A percentile compares a stretch with the other conserved stretches of the same genome.
These are phyloP conservation scores for Chamaenerion angustifolium DNA, from an alignment of 345 rosid species.

Conservation along the genomic window DNA sequence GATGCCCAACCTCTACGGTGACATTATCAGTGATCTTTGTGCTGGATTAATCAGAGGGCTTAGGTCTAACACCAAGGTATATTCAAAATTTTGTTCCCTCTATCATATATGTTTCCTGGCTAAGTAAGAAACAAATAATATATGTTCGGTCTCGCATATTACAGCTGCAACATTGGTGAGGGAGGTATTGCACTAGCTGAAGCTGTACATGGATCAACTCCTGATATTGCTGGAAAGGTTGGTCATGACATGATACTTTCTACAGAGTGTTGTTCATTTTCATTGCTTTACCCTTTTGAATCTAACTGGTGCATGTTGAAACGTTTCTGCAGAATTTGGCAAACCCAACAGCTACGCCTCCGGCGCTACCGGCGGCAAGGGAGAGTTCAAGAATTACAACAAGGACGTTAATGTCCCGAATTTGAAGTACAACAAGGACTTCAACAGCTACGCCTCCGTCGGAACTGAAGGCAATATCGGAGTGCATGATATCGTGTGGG, in stretches of 20 bases:
- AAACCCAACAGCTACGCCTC: slow-evolving; percentile 98
- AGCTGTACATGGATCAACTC: slow-evolving; percentile 99
- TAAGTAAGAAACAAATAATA: no score
- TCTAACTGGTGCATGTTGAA: no score
- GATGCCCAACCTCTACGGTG: slow-evolving; percentile 99
- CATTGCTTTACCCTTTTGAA: background rate
- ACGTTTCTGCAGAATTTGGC: slow-evolving; percentile 51
- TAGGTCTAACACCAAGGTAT: slow-evolving; percentile 98
- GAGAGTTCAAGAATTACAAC: no score
- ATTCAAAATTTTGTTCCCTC: background rate
- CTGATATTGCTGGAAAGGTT: slow-evolving; percentile 99
- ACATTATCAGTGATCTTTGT: slow-evolving; percentile 94
- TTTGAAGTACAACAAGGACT: no score
- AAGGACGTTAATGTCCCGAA: no score
- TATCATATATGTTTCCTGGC: background rate
- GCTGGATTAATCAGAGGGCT: slow-evolving; percentile 92
- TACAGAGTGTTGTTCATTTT: no score
- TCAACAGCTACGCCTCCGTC: no score
- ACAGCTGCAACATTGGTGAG: slow-evolving; percentile 93
- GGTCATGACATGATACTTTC: slow-evolving; percentile 9
- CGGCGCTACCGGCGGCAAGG: no score
- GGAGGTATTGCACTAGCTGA: slow-evolving; percentile 98
- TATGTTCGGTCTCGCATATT: slow-evolving; percentile 3
- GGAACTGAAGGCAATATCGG: slow-evolving; percentile 16
- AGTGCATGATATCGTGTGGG: slow-evolving; percentile 20